Base-by-base conservation (phyloP, 768 basidiomycete species). In the Termitomyces eurrhizus region DNA sequence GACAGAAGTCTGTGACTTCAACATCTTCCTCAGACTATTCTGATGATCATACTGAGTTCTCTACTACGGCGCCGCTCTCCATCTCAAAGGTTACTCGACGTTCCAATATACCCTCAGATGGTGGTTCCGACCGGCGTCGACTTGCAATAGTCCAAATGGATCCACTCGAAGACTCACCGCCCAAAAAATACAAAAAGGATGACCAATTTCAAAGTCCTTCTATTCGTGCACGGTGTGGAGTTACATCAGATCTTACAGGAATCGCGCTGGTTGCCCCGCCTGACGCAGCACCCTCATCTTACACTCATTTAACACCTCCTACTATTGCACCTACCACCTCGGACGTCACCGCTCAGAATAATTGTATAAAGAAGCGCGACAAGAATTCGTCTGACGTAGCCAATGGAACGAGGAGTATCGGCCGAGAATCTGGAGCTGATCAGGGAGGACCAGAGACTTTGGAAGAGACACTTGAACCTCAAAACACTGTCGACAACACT, bases 181-280 rank as follows among this genome's bases (percentile, higher is more conserved):
- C 68, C 3, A 46, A 46, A 63, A 61, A 72, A 65, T 48, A 61
- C 68, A 57, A 66, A 61, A 55, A 41, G 56, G 73, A 71, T 21
- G 68, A 64, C 21, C 60, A 70, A 66, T 65, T 69, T 59, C 69
- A 70, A 45, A 65, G 72, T 6, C 64, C 65, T 61, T 72, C 74
- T 41, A 62, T 78, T 58, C 75, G 73, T 49, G 72, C 80, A 42
- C 74, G 76, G 58, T 75, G 79, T 24, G 75, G 77, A 18, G 65
- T 77, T 56, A 71, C 76, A 57, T 73, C 76, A 41, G 74, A 73
- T 64, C 66, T 82, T 12, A 70, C 75, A 11, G 83, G 83, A 56
- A 77, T 90, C 29, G 85, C 88, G 56, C 77, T 91, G 63, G 85
- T 90, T 61, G 86, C 87, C 56, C 89, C 88, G 53, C 87, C 88